Base-by-base conservation (phyloP, 2,329 filamentous ascomycete species). In the Curvularia sp. region DNA sequence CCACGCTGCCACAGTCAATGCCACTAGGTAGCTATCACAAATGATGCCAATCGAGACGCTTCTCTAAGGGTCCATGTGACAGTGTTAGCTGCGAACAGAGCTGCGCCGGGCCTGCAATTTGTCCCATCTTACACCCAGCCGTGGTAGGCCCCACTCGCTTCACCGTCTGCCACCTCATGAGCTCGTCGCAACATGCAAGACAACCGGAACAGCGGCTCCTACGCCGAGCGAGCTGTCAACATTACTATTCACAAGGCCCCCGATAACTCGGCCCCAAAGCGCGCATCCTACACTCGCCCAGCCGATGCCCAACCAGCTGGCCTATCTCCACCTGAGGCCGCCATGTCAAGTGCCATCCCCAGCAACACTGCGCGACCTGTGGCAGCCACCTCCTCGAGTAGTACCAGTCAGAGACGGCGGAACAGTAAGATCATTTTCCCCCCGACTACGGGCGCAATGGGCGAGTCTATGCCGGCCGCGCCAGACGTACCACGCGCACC, bases 401-500 rank as follows among this genome's bases (percentile, higher is more conserved):
- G 69, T 36, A 71, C 71, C 32, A 73, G 70, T 7, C 72, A 75
- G 27, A 64, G 70, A 27, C 68, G 71, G 49, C 69, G 73, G 21
- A 69, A 74, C 53, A 74, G 70, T 62, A 72, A 74, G 34, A 69
- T 71, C 5, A 70, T 73, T 8, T 68, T 68, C 15, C 69, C 69
- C 28, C 64, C 68, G 15, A 63, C 69, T 3, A 61, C 68, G 7
- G 68, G 67, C 57, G 63, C 64, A 30, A 52, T 59, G 43, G 55
- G 51, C 52, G 69, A 73, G 39, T 59, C 66, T 21, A 64, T 72
- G 36, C 74, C 74, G 18, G 79, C 81, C 49, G 86, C 84, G 32
- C 86, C 88, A 63, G 88, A 90, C 64, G 84, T 82, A 27, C 86
- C 88, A 53, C 82, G 81, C 67, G 82, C 80, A 28, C 72, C 74